Conservation (phyloP, 2,329 filamentous ascomycete species). For the Stemphylium beticola region DNA sequence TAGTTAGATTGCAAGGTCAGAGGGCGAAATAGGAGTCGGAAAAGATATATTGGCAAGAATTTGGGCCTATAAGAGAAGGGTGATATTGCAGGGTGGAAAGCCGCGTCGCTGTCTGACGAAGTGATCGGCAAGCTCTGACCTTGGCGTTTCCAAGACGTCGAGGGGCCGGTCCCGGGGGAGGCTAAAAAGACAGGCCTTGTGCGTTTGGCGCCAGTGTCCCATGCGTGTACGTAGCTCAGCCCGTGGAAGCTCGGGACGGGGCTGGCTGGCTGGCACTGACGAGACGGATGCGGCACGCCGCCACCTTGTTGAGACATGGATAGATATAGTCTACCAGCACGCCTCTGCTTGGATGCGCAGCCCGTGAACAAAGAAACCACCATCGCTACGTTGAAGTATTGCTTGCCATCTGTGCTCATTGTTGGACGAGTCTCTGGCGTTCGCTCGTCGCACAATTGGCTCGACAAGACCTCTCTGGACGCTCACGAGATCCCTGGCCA, state of each 20-base stretch:
- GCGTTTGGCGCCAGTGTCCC: conserved; percentile 5
- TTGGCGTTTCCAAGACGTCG: conserved; percentile 5
- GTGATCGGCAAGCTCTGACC: conserved; percentile 6
- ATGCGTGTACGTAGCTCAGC: conserved; percentile 1
- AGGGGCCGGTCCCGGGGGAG: neutral
- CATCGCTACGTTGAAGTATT: neutral
- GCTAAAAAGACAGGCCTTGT: conserved; percentile 3
- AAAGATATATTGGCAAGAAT: neutral
- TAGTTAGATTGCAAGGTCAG: neutral
- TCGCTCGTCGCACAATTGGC: conserved; percentile 9
- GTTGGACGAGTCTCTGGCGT: neutral
- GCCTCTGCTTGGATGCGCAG: neutral
- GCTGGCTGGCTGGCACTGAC: conserved; percentile 2
- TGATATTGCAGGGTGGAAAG: conserved; percentile 1
- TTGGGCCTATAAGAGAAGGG: neutral
- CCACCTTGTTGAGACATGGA: conserved; percentile 9
- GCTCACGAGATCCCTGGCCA: conserved; percentile 9
- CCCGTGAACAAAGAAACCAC: neutral
- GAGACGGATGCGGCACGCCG: conserved; percentile 4
- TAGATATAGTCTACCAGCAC: neutral
- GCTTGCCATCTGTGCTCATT: neutral
- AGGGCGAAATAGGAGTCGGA: neutral
- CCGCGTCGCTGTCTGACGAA: conserved; percentile 3
- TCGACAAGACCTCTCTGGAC: conserved; percentile 3
- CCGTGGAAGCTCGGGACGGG: conserved; percentile 6